These are phyloP conservation scores for Boletus fagicola DNA, from an alignment of 768 basidiomycete genomes.

Conservation along the genomic window DNA sequence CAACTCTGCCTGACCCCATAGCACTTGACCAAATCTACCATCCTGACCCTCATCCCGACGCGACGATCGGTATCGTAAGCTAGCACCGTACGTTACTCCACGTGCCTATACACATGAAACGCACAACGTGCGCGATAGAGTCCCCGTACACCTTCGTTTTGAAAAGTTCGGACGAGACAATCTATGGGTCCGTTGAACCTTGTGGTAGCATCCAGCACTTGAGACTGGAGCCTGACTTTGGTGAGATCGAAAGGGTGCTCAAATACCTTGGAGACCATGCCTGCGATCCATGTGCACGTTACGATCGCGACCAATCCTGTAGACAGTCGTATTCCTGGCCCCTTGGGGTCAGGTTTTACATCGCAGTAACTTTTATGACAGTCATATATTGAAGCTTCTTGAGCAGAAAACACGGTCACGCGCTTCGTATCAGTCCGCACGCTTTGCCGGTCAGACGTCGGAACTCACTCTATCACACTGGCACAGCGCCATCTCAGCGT, in stretches of 20 bases:
- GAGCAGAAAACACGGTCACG: constrained; percentile 20
- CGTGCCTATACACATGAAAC: background rate
- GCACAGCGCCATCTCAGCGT: too few relatives aligned
- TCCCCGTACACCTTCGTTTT: constrained; percentile 77
- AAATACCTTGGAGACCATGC: constrained; percentile 81
- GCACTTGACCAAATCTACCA: too few relatives aligned
- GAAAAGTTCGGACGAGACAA: constrained; percentile 79
- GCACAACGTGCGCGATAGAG: constrained; percentile 72
- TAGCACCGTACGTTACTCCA: background rate
- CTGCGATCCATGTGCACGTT: constrained; percentile 57
- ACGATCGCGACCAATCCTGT: constrained; percentile 24
- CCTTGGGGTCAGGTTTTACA: too few relatives aligned
- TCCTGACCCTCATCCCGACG: background rate
- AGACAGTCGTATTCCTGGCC: constrained; percentile 10
- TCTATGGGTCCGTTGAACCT: constrained; percentile 86
- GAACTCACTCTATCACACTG: background rate
- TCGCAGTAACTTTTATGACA: too few relatives aligned
- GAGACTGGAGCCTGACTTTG: constrained; percentile 91
- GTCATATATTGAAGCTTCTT: constrained; percentile 13
- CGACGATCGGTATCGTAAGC: background rate
- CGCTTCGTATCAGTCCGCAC: constrained; percentile 1
- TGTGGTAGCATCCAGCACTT: constrained; percentile 67
- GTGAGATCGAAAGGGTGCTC: constrained; percentile 96
- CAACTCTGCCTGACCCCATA: background rate
- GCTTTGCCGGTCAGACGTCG: constrained; percentile 9